phyloP scores from a whole-genome alignment of 2,329 filamentous ascomycete species.

The Penicillium sp. region DNA sequence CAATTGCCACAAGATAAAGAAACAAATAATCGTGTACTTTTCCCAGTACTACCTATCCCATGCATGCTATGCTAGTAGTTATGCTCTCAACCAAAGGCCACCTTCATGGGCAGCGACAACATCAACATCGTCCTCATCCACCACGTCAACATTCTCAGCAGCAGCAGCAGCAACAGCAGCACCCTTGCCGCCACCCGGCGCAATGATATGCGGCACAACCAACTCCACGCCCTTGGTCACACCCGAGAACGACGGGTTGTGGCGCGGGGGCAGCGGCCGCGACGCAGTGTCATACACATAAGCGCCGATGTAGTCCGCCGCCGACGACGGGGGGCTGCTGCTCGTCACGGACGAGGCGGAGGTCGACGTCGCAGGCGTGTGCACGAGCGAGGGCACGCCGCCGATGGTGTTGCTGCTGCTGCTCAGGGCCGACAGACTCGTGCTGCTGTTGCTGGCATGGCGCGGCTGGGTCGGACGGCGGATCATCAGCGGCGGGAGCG shows the following conservation, averaged over 20 bases:
- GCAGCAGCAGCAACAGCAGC: not conserved
- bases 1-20: not conserved
- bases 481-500: constrained; percentile 16
- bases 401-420: constrained; percentile 15
- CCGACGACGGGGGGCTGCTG: constrained; percentile 11
- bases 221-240: constrained; percentile 35
- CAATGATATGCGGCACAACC: constrained; percentile 35
- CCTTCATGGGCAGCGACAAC: not conserved
- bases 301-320: constrained; percentile 28
- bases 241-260: constrained; percentile 36
- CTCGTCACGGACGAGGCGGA: constrained; percentile 38
- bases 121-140: not conserved
- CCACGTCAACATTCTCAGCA: not conserved
- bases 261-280: constrained; percentile 39
- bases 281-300: constrained; percentile 1
- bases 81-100: not conserved
- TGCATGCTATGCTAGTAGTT: not conserved
- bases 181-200: not conserved
- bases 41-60: not conserved
- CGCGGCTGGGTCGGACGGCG: constrained; percentile 19
- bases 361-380: constrained; percentile 32
- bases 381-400: constrained; percentile 29
- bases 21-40: not conserved
- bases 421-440: constrained; percentile 27
- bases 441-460: constrained; percentile 24